Conservation (phyloP, 306 rosid species). For the Castanopsis chinensis region DNA sequence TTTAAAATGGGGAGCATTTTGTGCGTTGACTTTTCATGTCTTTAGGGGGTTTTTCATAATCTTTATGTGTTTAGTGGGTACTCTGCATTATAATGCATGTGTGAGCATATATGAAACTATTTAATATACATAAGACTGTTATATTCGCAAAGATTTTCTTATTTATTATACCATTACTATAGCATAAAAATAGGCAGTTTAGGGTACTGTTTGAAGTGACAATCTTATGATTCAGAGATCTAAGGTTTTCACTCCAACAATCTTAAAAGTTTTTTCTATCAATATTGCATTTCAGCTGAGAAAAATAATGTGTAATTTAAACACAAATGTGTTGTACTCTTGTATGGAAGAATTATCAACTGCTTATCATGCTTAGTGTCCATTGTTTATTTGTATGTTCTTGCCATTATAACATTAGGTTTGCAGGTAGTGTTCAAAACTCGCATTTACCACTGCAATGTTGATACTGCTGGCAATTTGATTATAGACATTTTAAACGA, state of each 20-base stretch:
- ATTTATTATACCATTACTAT: not conserved
- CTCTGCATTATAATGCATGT: not conserved
- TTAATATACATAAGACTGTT: not conserved
- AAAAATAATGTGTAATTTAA: not conserved
- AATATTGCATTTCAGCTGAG: not conserved
- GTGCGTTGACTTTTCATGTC: no score
- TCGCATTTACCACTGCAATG: conserved; percentile 89
- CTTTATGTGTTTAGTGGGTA: not conserved
- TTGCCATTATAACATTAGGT: conserved; percentile 1
- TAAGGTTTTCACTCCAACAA: not conserved
- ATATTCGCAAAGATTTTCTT: not conserved
- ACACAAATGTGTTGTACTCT: not conserved
- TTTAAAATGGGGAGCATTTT: no score
- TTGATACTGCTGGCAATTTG: conserved; percentile 56
- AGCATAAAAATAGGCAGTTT: not conserved
- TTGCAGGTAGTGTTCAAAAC: conserved; percentile 83
- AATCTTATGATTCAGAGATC: not conserved
- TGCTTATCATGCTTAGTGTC: not conserved
- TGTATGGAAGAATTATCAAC: not conserved
- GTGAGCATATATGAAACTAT: not conserved
- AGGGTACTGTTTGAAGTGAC: not conserved
- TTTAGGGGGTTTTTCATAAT: not conserved
- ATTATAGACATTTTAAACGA: conserved; percentile 74
- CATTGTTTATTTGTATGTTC: conserved; percentile 6
- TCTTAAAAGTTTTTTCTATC: not conserved